A percentile compares a stretch with the other conserved stretches of the same genome.
Evolutionary conservation across 2,329 filamentous ascomycete genomes (phyloP).

Genomic region (Colletotrichum coccodes): DNA sequence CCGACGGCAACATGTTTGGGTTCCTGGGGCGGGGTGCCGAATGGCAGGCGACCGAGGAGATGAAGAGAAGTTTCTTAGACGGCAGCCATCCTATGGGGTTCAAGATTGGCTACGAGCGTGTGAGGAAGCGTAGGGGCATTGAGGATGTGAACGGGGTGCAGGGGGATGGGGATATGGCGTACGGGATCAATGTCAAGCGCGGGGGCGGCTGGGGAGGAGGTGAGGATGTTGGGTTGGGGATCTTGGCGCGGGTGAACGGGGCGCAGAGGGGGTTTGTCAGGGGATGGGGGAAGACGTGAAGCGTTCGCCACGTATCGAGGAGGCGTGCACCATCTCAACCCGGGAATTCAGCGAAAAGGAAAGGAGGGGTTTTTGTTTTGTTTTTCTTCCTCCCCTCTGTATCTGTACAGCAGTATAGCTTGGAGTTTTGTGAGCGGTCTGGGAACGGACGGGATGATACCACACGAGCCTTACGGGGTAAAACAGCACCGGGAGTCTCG

Average conservation of each 20-base stretch:
- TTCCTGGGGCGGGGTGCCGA: conserved; percentile 39
- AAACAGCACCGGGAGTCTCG: conserved; percentile 7
- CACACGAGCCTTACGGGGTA: conserved; percentile 10
- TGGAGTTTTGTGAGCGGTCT: conserved; percentile 12
- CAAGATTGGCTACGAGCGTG: conserved; percentile 38
- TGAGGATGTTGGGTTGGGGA: conserved; percentile 33
- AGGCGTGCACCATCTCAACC: background rate
- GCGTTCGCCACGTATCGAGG: background rate
- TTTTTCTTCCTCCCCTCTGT: background rate
- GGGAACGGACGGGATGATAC: conserved; percentile 29
- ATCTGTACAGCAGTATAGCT: conserved; percentile 4
- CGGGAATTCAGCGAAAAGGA: background rate
- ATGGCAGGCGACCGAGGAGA: conserved; percentile 37
- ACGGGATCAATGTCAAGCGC: conserved; percentile 30
- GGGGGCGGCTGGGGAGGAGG: conserved; percentile 33
- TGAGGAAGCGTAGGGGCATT: conserved; percentile 19
- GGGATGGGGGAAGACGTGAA: conserved; percentile 18
- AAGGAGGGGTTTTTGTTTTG: background rate
- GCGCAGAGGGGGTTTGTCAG: conserved; percentile 30
- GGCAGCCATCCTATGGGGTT: conserved; percentile 40
- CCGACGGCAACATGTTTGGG: conserved; percentile 48
- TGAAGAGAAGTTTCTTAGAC: conserved; percentile 35
- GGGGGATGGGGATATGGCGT: conserved; percentile 17
- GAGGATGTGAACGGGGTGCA: conserved; percentile 7
- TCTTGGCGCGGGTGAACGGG: conserved; percentile 30